Evolutionary conservation across 306 rosid genomes (phyloP).

Genomic region (Corylus heterophylla): DNA sequence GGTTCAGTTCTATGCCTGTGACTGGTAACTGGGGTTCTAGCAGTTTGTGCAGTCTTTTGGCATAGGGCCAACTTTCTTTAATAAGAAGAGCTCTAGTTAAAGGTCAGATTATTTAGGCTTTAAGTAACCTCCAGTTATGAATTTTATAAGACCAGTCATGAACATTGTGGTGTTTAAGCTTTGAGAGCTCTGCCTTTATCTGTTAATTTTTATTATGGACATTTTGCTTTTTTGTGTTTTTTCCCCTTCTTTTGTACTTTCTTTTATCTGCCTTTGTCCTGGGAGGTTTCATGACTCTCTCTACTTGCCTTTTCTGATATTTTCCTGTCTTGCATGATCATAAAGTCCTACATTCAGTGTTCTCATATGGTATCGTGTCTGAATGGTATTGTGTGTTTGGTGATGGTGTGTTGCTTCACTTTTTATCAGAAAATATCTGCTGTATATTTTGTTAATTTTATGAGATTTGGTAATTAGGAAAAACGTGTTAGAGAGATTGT

Average conservation of each 20-base stretch:
- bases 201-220: not conserved
- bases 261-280: no score
- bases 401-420: not conserved
- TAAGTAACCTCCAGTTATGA: not conserved
- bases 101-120: not conserved
- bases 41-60: not conserved
- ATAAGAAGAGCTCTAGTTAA: not conserved
- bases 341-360: not conserved
- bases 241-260: not conserved
- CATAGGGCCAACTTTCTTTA: not conserved
- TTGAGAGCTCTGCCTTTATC: not conserved
- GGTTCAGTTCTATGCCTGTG: not conserved
- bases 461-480: slow-evolving; percentile 57
- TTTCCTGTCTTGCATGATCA: not conserved
- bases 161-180: not conserved
- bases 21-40: not conserved
- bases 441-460: not conserved
- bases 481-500: slow-evolving; percentile 77
- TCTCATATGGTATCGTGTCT: not conserved
- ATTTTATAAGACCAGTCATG: not conserved
- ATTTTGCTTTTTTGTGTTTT: not conserved
- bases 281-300: no score
- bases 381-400: not conserved
- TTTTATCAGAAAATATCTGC: slow-evolving; percentile 2
- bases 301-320: no score